Evolutionary conservation across 208 protist genomes (phyloP).

Genomic region (Zelonia costaricensis): DNA sequence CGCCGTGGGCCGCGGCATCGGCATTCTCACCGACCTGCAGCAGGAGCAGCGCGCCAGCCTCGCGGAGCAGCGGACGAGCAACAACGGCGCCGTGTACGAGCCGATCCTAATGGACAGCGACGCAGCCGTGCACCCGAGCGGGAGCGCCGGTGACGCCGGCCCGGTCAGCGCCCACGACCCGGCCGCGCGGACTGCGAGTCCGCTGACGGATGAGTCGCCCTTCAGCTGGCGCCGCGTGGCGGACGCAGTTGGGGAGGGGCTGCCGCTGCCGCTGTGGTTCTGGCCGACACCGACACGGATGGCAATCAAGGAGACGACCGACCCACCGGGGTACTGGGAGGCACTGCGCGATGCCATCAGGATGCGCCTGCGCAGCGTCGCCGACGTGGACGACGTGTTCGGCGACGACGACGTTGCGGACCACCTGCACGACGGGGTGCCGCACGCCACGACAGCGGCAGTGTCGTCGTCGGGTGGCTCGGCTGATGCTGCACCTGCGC

Average conservation of each 20-base stretch:
- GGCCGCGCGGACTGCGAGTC: conserved; percentile 8
- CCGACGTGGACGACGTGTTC: conserved; percentile 38
- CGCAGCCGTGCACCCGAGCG: background rate
- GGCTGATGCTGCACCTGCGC: too few relatives aligned
- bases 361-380: conserved; percentile 44
- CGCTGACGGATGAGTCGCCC: conserved; percentile 9
- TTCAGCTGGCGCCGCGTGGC: conserved; percentile 22
- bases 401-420: conserved; percentile 20
- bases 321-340: conserved; percentile 48
- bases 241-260: conserved; percentile 25
- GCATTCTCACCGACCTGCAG: conserved; percentile 23
- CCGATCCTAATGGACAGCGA: conserved; percentile 18
- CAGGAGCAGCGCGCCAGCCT: conserved; percentile 15
- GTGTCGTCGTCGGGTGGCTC: too few relatives aligned
- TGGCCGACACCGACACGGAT: conserved; percentile 37
- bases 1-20: conserved; percentile 17
- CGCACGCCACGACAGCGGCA: background rate
- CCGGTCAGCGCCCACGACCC: conserved; percentile 2
- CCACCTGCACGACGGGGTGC: background rate
- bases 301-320: conserved; percentile 23
- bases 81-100: conserved; percentile 28
- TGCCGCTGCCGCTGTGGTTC: conserved; percentile 29
- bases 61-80: background rate
- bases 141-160: too few relatives aligned
- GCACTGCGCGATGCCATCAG: conserved; percentile 33